Conservation (phyloP, 2,329 filamentous ascomycete genomes). For the Graphium sp. region DNA sequence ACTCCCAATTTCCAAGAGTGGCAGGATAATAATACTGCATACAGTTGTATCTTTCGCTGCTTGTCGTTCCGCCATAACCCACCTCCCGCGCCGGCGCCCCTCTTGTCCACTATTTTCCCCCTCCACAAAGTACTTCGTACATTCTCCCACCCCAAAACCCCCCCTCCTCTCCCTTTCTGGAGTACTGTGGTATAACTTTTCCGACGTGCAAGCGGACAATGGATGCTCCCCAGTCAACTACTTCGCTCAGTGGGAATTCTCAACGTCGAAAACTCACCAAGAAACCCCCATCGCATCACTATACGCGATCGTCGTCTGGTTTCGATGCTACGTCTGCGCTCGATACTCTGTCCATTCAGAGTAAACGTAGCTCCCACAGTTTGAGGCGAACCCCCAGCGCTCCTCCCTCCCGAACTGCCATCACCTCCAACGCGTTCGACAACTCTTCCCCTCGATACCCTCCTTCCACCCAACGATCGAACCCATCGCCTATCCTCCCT, state of each 20-base stretch:
- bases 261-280: constrained; percentile 47
- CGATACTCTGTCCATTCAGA: constrained; percentile 40
- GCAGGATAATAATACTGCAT: no score
- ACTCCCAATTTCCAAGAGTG: no score
- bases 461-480: constrained; percentile 20
- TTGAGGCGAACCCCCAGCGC: constrained; percentile 44
- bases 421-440: constrained; percentile 29
- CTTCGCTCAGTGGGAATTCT: constrained; percentile 25
- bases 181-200: constrained; percentile 4
- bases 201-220: constrained; percentile 18
- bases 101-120: constrained; percentile 1
- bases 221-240: constrained; percentile 27
- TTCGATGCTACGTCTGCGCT: constrained; percentile 28
- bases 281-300: constrained; percentile 35
- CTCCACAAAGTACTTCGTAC: constrained; percentile 1
- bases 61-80: constrained; percentile 2
- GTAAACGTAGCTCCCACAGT: constrained; percentile 47
- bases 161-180: constrained; percentile 1
- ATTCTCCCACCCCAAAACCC: constrained; percentile 2
- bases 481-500: constrained; percentile 27
- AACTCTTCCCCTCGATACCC: constrained; percentile 29
- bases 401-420: constrained; percentile 29
- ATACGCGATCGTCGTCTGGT: constrained; percentile 28
- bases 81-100: constrained; percentile 2
- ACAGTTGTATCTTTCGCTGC: constrained; percentile 3